Percentiles rank a stretch among this genome's conserved stretches.
Evolutionary conservation across 371 early-diverging fungal genomes (phyloP).

Genomic region (Mucor ambiguus): DNA sequence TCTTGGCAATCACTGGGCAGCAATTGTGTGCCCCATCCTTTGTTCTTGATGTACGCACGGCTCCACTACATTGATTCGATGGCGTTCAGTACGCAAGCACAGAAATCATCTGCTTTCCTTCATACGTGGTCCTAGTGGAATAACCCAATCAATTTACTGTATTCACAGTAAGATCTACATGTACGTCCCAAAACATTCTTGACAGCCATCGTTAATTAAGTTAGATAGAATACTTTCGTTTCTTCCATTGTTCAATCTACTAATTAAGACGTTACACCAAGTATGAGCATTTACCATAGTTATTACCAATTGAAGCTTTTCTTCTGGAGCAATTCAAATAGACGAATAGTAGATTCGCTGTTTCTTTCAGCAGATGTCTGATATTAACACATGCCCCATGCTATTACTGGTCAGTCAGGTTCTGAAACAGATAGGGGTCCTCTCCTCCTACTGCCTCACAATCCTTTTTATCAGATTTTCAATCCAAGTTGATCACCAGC

Average conservation of each 20-base stretch:
- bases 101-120: background rate
- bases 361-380: background rate
- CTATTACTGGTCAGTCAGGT: background rate
- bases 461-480: conserved; percentile 3
- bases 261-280: background rate
- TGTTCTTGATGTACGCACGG: no score
- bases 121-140: background rate
- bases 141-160: background rate
- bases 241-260: background rate
- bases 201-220: background rate
- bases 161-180: background rate
- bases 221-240: background rate
- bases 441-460: background rate
- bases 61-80: no score
- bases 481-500: background rate
- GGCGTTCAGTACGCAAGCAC: background rate
- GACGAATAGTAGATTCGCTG: background rate
- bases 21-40: no score
- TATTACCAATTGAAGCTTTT: background rate
- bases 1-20: no score
- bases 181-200: background rate
- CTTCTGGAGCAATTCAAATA: background rate
- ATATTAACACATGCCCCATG: background rate
- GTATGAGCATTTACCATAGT: background rate
- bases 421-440: background rate